These are phyloP conservation scores for Citrus inodora DNA, from an alignment of 345 rosid genomes.

Conservation along the genomic window DNA sequence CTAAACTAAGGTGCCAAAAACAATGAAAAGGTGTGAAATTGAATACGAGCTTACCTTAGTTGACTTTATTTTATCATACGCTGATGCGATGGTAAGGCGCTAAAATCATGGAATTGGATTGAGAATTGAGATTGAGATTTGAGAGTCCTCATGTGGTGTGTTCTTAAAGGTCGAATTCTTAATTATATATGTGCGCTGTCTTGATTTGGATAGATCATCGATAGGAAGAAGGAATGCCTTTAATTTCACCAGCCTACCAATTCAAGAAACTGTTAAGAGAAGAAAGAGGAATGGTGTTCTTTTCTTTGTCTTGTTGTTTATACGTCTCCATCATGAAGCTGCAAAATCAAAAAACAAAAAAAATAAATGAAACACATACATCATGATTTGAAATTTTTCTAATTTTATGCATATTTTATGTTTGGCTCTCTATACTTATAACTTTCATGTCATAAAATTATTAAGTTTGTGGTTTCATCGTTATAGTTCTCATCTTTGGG, in stretches of 20 bases:
- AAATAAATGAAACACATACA: fast-evolving
- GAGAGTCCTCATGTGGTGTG: constrained; percentile 13
- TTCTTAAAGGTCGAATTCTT: constrained; percentile 16
- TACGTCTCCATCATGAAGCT: constrained; percentile 12
- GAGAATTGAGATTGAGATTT: not conserved
- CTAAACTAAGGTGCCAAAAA: too few relatives aligned
- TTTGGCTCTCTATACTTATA: too few relatives aligned
- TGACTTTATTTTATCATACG: not conserved
- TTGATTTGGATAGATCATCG: constrained; percentile 28
- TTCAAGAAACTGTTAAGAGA: not conserved
- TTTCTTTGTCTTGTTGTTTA: constrained; percentile 9
- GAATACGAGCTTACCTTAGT: not conserved
- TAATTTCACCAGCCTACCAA: constrained; percentile 14
- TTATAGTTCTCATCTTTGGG: too few relatives aligned
- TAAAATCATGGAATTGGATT: not conserved
- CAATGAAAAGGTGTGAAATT: too few relatives aligned
- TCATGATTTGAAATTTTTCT: too few relatives aligned
- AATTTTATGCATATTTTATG: too few relatives aligned
- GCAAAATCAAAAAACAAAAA: too few relatives aligned
- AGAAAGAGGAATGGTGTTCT: constrained; percentile 3
- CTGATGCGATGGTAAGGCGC: not conserved
- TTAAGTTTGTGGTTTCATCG: too few relatives aligned
- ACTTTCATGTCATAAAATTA: too few relatives aligned
- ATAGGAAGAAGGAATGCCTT: not conserved
- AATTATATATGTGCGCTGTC: constrained; percentile 2